Evolutionary conservation across 345 rosid genomes (phyloP).

Genomic region (Streptanthus diversifolius): DNA sequence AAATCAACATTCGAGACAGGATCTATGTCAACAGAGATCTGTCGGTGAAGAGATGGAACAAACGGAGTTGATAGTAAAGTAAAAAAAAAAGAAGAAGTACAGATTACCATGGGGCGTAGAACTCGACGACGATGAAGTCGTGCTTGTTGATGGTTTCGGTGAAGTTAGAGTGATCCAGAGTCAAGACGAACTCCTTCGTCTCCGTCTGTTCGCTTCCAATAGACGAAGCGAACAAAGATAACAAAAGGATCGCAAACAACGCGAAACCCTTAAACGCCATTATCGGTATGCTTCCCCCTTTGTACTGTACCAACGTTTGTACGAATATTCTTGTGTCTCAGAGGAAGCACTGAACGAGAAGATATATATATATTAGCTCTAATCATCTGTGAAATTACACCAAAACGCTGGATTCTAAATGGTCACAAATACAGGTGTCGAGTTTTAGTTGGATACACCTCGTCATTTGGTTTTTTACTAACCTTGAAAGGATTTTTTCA

Average conservation of each 20-base stretch:
- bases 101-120: constrained; percentile 92
- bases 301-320: not conserved
- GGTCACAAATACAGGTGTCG: constrained; percentile 3
- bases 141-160: constrained; percentile 67
- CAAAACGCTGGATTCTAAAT: not conserved
- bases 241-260: constrained; percentile 33
- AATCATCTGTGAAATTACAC: not conserved
- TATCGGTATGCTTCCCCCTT: not conserved
- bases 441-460: not conserved
- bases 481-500: constrained; percentile 9
- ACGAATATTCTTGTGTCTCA: not conserved
- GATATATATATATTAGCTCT: constrained; percentile 4
- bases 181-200: constrained; percentile 73
- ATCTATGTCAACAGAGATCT: not conserved
- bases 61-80: not conserved
- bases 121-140: constrained; percentile 88
- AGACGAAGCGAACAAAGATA: constrained; percentile 38
- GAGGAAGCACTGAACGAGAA: not conserved
- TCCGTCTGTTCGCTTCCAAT: constrained; percentile 48
- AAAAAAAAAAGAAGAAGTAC: not conserved
- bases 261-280: constrained; percentile 50
- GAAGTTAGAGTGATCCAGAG: constrained; percentile 86
- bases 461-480: constrained; percentile 17
- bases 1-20: not conserved
- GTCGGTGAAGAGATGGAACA: not conserved